phyloP scores from a whole-genome alignment of 345 rosid genomes.

The Rhizophora apiculata region DNA sequence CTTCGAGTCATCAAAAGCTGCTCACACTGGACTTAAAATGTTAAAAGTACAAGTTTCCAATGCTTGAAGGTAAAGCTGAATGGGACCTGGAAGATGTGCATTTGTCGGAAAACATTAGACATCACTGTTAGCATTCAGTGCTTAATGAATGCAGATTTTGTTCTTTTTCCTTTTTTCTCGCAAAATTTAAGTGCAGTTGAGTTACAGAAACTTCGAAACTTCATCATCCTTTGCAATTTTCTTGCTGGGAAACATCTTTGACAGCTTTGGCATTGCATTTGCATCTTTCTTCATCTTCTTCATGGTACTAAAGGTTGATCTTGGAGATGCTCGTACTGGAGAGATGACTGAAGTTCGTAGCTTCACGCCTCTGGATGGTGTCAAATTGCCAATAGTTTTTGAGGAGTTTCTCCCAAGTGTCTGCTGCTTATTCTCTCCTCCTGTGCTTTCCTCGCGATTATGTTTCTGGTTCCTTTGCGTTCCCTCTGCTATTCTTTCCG shows the following conservation, averaged over 20 bases:
- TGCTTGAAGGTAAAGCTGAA: neutral
- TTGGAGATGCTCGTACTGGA: slow-evolving; percentile 37
- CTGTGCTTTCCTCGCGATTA: slow-evolving; percentile 19
- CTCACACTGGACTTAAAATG: neutral
- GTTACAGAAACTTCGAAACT: neutral
- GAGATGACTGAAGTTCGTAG: slow-evolving; percentile 38
- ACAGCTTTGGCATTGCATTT: slow-evolving; percentile 34
- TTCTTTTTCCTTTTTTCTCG: neutral
- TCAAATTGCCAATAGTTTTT: slow-evolving; percentile 33
- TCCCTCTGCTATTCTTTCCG: slow-evolving; percentile 44
- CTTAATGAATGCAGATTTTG: too few species aligned
- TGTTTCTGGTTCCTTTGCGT: slow-evolving; percentile 42
- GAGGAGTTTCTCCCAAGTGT: slow-evolving; percentile 31
- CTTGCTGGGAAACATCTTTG: neutral
- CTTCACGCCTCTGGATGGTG: slow-evolving; percentile 39
- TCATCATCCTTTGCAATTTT: neutral
- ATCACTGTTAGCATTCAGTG: too few species aligned
- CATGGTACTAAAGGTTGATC: slow-evolving; percentile 43
- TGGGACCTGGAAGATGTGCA: slow-evolving; percentile 6
- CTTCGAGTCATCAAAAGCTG: neutral
- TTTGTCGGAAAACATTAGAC: slow-evolving; percentile 8
- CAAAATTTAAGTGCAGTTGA: neutral
- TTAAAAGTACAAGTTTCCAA: neutral
- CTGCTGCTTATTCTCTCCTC: slow-evolving; percentile 21
- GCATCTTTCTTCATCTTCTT: slow-evolving; percentile 45